Evolutionary conservation across 768 basidiomycete species (phyloP).

Genomic region (Psilocybe cyanescens): DNA sequence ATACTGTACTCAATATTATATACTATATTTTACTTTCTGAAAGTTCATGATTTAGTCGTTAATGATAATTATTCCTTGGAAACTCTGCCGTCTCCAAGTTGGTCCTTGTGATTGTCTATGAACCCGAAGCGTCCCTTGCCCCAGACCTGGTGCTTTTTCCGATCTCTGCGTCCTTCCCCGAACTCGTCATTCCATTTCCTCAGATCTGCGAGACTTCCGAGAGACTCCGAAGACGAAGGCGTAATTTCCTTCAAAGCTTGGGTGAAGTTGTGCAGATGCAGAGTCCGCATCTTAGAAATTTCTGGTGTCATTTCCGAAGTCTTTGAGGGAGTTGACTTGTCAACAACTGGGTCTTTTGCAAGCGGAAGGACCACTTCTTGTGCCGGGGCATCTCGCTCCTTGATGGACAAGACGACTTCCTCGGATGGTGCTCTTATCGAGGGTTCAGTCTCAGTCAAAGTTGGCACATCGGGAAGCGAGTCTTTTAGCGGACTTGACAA

Average conservation of each 20-base stretch:
- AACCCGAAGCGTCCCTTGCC: constrained; percentile 92
- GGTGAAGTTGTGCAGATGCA: constrained; percentile 55
- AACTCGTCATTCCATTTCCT: constrained; percentile 94
- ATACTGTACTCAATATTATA: constrained; percentile 4
- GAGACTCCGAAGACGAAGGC: constrained; percentile 83
- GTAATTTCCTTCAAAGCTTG: constrained; percentile 90
- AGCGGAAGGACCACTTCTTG: not conserved
- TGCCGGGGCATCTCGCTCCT: not conserved
- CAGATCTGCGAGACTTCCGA: constrained; percentile 75
- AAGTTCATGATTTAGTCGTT: constrained; percentile 9
- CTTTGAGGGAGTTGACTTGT: not conserved
- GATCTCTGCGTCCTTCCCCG: constrained; percentile 79
- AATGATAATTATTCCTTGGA: constrained; percentile 22
- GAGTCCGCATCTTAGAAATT: constrained; percentile 5
- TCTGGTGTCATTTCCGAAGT: constrained; percentile 5
- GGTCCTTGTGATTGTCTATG: constrained; percentile 44
- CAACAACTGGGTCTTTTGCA: not conserved
- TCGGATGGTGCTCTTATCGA: not conserved
- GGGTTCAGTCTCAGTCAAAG: not conserved
- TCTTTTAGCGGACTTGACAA: not conserved
- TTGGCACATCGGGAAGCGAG: not conserved
- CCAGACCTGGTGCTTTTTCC: constrained; percentile 74
- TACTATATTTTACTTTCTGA: constrained; percentile 6
- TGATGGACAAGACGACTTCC: not conserved
- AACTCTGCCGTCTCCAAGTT: constrained; percentile 47